Conservation (phyloP, 495 filamentous ascomycete genomes). For the Daldinia grandis region DNA sequence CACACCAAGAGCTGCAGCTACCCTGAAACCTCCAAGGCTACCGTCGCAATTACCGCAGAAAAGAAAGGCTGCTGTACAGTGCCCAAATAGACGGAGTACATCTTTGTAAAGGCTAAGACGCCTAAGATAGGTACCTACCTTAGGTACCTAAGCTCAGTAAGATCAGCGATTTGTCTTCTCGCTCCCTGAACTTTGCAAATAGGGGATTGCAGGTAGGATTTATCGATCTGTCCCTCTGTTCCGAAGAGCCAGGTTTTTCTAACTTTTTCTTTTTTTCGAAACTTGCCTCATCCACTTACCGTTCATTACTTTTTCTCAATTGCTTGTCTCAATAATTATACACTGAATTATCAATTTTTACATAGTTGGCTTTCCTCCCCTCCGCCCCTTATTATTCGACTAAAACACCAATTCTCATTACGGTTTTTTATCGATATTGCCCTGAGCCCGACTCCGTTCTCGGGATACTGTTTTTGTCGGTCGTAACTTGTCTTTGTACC, state of each 20-base stretch:
- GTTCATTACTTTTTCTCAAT: neutral
- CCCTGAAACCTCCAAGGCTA: constrained; percentile 34
- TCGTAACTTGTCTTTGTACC: constrained; percentile 19
- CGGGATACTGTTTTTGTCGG: constrained; percentile 10
- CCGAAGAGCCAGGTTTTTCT: constrained; percentile 12
- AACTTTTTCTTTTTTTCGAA: constrained; percentile 15
- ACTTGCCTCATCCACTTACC: constrained; percentile 13
- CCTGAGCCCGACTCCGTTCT: constrained; percentile 12
- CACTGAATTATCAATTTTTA: constrained; percentile 13
- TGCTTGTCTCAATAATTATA: neutral
- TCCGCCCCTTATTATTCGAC: neutral
- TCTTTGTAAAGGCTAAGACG: neutral
- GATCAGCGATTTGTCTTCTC: constrained; percentile 17
- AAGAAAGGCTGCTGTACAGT: constrained; percentile 29
- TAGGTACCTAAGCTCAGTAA: too few species aligned
- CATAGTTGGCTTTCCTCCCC: constrained; percentile 8
- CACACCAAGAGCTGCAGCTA: constrained; percentile 25
- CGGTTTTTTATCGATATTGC: constrained; percentile 33
- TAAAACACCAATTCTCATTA: constrained; percentile 16
- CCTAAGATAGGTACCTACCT: too few species aligned
- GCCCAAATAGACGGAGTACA: constrained; percentile 28
- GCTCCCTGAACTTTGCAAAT: constrained; percentile 37
- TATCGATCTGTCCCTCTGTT: constrained; percentile 17
- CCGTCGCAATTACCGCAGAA: constrained; percentile 35
- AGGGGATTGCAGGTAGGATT: constrained; percentile 42